Conservation (phyloP, 805 yeast species). For the Blastobotrys chiropterorum region DNA sequence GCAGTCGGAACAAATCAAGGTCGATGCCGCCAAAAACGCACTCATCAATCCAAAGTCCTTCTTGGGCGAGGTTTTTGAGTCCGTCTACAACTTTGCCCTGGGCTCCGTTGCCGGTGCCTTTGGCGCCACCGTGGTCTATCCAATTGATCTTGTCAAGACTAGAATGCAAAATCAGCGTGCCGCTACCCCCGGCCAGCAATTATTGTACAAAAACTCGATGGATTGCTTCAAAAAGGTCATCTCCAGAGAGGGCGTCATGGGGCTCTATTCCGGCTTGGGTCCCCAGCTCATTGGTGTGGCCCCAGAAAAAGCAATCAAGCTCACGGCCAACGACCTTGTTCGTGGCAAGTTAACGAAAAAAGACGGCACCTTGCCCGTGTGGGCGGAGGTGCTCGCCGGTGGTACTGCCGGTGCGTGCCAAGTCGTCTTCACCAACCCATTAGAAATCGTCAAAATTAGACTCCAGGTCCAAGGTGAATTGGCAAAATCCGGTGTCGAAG, state of each 20-base stretch:
- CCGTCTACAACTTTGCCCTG: conserved; percentile 76
- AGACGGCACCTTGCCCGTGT: conserved; percentile 40
- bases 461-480: conserved; percentile 86
- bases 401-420: conserved; percentile 95
- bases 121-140: conserved; percentile 97
- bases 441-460: conserved; percentile 92
- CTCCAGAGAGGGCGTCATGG: conserved; percentile 69
- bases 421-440: conserved; percentile 91
- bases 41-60: conserved; percentile 34
- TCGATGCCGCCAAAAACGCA: conserved; percentile 37
- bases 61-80: conserved; percentile 65
- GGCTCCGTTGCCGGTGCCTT: conserved; percentile 97
- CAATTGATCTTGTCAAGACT: conserved; percentile 92
- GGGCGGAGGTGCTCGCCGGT: conserved; percentile 80
- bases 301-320: conserved; percentile 95
- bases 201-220: conserved; percentile 65
- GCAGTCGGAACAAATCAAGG: conserved; percentile 28
- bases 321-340: conserved; percentile 86
- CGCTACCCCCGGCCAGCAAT: conserved; percentile 40
- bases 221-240: conserved; percentile 83
- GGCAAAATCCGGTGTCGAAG: conserved; percentile 32
- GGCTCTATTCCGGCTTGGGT: conserved; percentile 85
- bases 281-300: conserved; percentile 97
- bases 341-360: conserved; percentile 62
- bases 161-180: conserved; percentile 94